phyloP scores from a whole-genome alignment of 306 rosid genomes.

The Astragalus glycyphyllos region DNA sequence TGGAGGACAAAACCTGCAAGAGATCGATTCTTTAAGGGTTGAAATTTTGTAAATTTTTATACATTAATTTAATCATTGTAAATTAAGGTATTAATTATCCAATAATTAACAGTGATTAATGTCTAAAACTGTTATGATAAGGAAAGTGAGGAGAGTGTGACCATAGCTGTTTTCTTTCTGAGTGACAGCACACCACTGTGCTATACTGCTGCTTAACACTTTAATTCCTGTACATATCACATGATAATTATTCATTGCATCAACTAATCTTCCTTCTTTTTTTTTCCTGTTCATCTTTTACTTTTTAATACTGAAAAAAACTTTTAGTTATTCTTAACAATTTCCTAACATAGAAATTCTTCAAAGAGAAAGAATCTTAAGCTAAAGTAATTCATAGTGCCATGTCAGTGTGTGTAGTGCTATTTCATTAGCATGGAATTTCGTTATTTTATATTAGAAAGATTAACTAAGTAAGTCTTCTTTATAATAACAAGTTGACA shows the following conservation, averaged over 20 bases:
- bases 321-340: constrained; percentile 11
- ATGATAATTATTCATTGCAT: constrained; percentile 54
- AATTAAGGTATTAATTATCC: constrained; percentile 36
- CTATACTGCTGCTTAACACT: constrained; percentile 38
- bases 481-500: constrained; percentile 11
- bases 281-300: constrained; percentile 36
- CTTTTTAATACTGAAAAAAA: constrained; percentile 18
- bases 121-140: constrained; percentile 34
- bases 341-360: constrained; percentile 15
- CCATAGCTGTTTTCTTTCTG: constrained; percentile 49
- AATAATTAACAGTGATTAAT: constrained; percentile 2
- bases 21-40: constrained; percentile 58
- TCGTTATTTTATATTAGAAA: too few relatives aligned
- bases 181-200: constrained; percentile 57
- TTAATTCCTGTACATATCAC: constrained; percentile 50
- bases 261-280: constrained; percentile 41
- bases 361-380: constrained; percentile 18
- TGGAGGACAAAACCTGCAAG: constrained; percentile 69
- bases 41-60: constrained; percentile 39
- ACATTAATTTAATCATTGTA: constrained; percentile 44
- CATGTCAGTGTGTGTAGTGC: constrained; percentile 29
- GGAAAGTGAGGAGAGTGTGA: constrained; percentile 41
- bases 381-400: constrained; percentile 16
- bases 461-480: too few relatives aligned
- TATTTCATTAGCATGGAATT: constrained; percentile 7